Evolutionary conservation across 768 basidiomycete species (phyloP).

Genomic region (Lyophyllum semitale): DNA sequence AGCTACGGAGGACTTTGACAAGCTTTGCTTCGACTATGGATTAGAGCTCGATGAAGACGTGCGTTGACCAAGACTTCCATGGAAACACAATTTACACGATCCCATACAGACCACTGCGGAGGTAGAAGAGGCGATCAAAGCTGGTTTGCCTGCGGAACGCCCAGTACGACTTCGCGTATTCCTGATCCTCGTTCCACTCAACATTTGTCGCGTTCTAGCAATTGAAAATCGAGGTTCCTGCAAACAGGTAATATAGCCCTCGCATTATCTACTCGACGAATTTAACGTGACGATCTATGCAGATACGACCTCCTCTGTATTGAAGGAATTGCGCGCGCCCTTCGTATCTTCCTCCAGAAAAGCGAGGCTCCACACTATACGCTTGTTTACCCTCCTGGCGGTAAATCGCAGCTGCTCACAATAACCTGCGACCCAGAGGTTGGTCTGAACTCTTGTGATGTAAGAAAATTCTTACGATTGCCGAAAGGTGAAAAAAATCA

Average conservation of each 20-base stretch:
- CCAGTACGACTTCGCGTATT: conserved; percentile 53
- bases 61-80: conserved; percentile 23
- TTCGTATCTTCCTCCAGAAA: conserved; percentile 80
- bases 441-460: conserved; percentile 17
- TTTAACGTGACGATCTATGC: conserved; percentile 11
- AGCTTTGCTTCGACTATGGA: conserved; percentile 95
- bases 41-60: conserved; percentile 98
- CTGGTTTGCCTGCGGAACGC: conserved; percentile 82
- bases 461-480: background rate
- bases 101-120: conserved; percentile 80
- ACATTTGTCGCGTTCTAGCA: conserved; percentile 50
- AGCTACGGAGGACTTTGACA: conserved; percentile 96
- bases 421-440: conserved; percentile 77
- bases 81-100: background rate
- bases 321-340: conserved; percentile 89
- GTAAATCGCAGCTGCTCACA: conserved; percentile 65
- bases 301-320: conserved; percentile 98
- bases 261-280: conserved; percentile 1
- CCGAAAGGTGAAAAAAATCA: conserved; percentile 71
- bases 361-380: conserved; percentile 70
- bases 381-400: conserved; percentile 70
- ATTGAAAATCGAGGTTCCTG: conserved; percentile 98
- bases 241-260: conserved; percentile 69
- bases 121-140: conserved; percentile 79
- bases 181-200: background rate